Base-by-base conservation (phyloP, 2,329 filamentous ascomycete species). In the Corynespora cassiicola region DNA sequence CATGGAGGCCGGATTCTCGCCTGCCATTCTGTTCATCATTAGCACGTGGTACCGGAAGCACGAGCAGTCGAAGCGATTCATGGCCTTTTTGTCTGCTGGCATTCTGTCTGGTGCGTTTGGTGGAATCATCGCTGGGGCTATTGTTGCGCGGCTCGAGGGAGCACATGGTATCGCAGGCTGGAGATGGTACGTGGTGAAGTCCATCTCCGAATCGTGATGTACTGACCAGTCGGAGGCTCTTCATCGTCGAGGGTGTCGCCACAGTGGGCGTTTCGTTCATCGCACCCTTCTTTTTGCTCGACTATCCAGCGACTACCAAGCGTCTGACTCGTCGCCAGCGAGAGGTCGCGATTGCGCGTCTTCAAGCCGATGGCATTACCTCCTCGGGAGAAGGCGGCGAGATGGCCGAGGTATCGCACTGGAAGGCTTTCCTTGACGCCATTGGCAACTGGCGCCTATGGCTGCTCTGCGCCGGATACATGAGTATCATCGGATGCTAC, bases 241-340 rank as follows among this genome's bases (percentile, higher is more conserved):
- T 57, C 37, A 56, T 56, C 22, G 52, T 56, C 7, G 53, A 58
- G 35, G 55, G 55, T n/a, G 45, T 52, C 4, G 47, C 55, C 12
- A 58, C 53, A 11, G 38, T 58, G 7, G 49, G 34, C 18, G 47
- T 39, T 14, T 53, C 53, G 8, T 32, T 56, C 9, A 47, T 54
- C n/a, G 49, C 55, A 5, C 53, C 49, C 1, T 59, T 59, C 32
- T 45, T 55, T 15, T 48, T 57, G 11, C 46, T 57, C 28, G 55
- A 59, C 21, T 59, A 53, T 30, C 54, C 56, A 9, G 52, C 66
- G 2, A 65, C 65, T 2, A 74, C 73, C 0, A 56, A 58, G 21
- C 75, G 74, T 67, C 58, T 77, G 8, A 71, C 50, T 2, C 56
- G 58, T 0, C 65, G 70, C 3, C 72, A 79, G 52, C 68, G 69